Evolutionary conservation across 2,329 filamentous ascomycete genomes (phyloP), one percentile per base, ranked within the genome.

Genomic region (Clarireedia hainanense): DNA sequence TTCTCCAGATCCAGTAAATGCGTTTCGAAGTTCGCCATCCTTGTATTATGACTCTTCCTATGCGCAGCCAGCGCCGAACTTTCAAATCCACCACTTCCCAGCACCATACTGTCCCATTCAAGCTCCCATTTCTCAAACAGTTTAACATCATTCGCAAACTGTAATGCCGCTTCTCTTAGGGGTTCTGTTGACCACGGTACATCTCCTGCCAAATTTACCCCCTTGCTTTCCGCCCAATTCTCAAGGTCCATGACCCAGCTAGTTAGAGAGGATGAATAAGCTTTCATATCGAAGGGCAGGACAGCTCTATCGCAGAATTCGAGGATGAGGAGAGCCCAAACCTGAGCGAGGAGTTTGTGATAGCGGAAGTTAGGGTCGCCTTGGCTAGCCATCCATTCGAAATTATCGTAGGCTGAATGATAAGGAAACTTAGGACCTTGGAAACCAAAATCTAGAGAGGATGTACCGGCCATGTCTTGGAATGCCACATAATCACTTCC

Each of bases 401-500:
- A 91, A 53, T 84, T 95, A 68, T 97, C 92, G 71, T 95, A 95
- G 72, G 88, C 94, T 58, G 87, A 91, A 70, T 91, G 85, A 51
- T 85, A 83, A 0, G 91, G 89, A 64, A 80, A 86, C 10, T 75
- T 71, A 6, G 79, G 75, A 46, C 87, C 88, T 42, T 60, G 50
- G 14, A 99, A 97, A 27, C 82, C 80, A 61, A 99, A 81, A 69
- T 97, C 91, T 55, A 99, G 76, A 10, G 88, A 91, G 46, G 90
- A 92, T 6, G 85, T 91, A 52, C 94, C 94, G 0, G 89, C 90
- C 50, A 97, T 88, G 68, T 92, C 83, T 71, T 95, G 92, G 70
- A 97, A 99, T 2, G 91, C 84, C 2, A 91, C 87, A 65, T 89
- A 94, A 71, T 97, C 94, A 62, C 89, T 87, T 9, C 80, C 85